A percentile compares a stretch with the other conserved stretches of the same genome.
phyloP scores from a whole-genome alignment of 768 basidiomycete species.

The Trametes gibbosa region DNA sequence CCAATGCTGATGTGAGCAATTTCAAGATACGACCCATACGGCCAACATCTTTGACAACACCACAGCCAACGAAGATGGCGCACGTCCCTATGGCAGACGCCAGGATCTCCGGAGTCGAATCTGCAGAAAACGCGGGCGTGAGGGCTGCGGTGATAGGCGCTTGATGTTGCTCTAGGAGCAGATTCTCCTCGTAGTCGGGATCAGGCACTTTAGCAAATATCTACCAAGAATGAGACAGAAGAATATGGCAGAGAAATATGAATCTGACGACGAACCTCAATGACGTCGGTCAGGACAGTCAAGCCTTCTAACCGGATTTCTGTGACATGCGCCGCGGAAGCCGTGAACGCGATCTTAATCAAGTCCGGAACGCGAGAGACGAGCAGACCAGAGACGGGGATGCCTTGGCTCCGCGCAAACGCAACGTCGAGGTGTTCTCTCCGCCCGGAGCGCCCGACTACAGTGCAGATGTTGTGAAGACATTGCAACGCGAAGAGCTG shows the following conservation, averaged over 20 bases:
- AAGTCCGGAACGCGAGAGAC: slow-evolving; percentile 87
- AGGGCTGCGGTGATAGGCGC: slow-evolving; percentile 97
- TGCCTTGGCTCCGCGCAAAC: slow-evolving; percentile 59
- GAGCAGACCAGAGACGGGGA: slow-evolving; percentile 61
- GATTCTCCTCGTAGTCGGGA: slow-evolving; percentile 86
- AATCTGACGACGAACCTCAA: slow-evolving; percentile 59
- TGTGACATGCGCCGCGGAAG: slow-evolving; percentile 93
- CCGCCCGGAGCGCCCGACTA: slow-evolving; percentile 68
- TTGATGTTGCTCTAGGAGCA: slow-evolving; percentile 95
- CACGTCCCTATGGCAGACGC: slow-evolving; percentile 92
- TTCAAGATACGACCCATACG: slow-evolving; percentile 95
- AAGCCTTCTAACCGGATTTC: slow-evolving; percentile 93
- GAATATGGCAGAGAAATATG: not conserved
- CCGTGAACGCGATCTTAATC: slow-evolving; percentile 97
- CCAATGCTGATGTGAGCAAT: slow-evolving; percentile 80
- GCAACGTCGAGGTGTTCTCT: slow-evolving; percentile 82
- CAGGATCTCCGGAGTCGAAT: slow-evolving; percentile 93
- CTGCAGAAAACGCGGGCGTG: slow-evolving; percentile 93
- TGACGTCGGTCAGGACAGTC: slow-evolving; percentile 86
- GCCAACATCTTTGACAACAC: slow-evolving; percentile 84
- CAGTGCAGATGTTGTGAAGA: slow-evolving; percentile 81
- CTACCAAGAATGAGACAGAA: slow-evolving; percentile 45
- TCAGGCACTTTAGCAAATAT: slow-evolving; percentile 85
- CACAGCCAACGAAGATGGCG: slow-evolving; percentile 93
- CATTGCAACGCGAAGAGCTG: slow-evolving; percentile 94